Base-by-base conservation (phyloP, 768 basidiomycete species). In the Xanthoconium stramineum region DNA sequence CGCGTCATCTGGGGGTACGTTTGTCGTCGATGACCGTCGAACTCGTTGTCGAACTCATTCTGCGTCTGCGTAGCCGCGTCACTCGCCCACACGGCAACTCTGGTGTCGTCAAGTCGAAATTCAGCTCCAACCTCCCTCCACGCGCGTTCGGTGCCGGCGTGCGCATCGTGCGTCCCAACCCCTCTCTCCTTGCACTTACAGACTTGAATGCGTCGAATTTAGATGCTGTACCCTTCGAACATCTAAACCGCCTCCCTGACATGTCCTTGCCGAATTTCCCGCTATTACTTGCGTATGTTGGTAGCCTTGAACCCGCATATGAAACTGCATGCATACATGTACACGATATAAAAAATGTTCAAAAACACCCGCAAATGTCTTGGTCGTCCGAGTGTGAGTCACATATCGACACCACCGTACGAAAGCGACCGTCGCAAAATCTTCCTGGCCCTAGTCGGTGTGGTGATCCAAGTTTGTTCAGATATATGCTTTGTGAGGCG, bases 1-100 rank as follows among this genome's bases (percentile, higher is more conserved):
- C 91, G 97, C 64, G 93, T 98, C 61, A 98, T 98, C 80, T 98
- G 94, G 94, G 97, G 95, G 91, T 92, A 66, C 69, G 86, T 40
- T 78, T 24, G 24, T n/a, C n/a, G n/a, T n/a, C n/a, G n/a, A 24
- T 12, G 6, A 9, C 46, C 14, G 20, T 19, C 42, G 53, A 39
- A 58, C 47, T 17, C 12, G 14, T 46, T 8, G 28, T 40, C 29
- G 11, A 19, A 4, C 24, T 24, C 4, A 24, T 24, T 36, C 36
- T n/a, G 35, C 35, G 13, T 29, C 20, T 39, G 17, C 7, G 11
- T 50, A 92, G 93, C 69, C 92, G 94, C 66, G 85, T 96, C 61
- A 94, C 94, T 58, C 89, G 94, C 69, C 83, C 94, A 64, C 94
- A 98, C 75, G 95, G 97, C 64, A 89, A 85, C 75, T 90, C 86